These are phyloP conservation scores for Pholiota molesta DNA, from an alignment of 768 basidiomycete species.

Conservation along the genomic window DNA sequence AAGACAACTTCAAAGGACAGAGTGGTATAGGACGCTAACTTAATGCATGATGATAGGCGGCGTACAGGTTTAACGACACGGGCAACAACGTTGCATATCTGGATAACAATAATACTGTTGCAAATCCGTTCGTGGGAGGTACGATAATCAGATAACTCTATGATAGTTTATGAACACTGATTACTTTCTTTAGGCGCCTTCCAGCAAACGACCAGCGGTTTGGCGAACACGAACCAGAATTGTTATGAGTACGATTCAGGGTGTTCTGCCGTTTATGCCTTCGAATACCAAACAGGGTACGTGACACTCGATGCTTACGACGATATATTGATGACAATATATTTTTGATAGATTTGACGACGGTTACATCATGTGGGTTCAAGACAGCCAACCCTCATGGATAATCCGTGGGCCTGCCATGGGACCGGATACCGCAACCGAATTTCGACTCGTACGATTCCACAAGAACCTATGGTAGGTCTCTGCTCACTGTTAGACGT, in stretches of 20 bases:
- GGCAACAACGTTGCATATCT: slow-evolving; percentile 49
- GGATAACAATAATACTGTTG: slow-evolving; percentile 43
- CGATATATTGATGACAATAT: too few relatives aligned
- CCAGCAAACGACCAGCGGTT: slow-evolving; percentile 76
- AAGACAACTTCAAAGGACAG: slow-evolving; percentile 26
- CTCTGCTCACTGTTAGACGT: slow-evolving; percentile 31
- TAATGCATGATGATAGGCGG: slow-evolving; percentile 37
- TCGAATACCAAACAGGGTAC: slow-evolving; percentile 56
- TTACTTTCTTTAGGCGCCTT: slow-evolving; percentile 41
- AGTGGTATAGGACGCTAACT: background rate
- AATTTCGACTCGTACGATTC: slow-evolving; percentile 62
- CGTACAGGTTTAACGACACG: slow-evolving; percentile 58
- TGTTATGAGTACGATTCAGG: slow-evolving; percentile 59
- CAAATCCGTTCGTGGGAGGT: slow-evolving; percentile 67
- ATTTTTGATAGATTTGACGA: slow-evolving; percentile 32
- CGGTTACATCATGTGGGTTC: slow-evolving; percentile 77
- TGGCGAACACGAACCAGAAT: slow-evolving; percentile 61
- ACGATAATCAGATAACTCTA: slow-evolving; percentile 26
- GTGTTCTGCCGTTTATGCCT: slow-evolving; percentile 43
- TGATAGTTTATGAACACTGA: slow-evolving; percentile 20
- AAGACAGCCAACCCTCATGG: slow-evolving; percentile 66
- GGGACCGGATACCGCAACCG: slow-evolving; percentile 49
- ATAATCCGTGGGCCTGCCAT: slow-evolving; percentile 61
- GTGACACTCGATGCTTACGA: slow-evolving; percentile 9
- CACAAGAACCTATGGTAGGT: slow-evolving; percentile 73